A percentile compares a stretch with the other conserved stretches of the same genome.
Conservation (phyloP, 768 basidiomycete genomes). For the Coprinellus aureogranulatus region DNA sequence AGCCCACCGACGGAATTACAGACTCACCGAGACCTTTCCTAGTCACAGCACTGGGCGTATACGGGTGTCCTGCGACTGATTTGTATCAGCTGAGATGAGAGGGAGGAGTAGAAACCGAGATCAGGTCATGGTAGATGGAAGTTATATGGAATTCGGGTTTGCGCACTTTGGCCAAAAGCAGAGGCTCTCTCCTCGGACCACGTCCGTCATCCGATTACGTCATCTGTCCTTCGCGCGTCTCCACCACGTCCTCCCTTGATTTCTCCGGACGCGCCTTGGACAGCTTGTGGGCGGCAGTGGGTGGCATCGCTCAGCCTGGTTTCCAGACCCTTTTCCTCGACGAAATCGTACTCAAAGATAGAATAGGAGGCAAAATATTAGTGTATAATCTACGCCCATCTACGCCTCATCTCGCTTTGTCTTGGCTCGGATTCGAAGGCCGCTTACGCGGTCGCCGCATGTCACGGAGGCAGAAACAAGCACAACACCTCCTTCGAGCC, state of each 20-base stretch:
- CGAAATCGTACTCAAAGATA: no score
- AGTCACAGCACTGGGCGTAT: no score
- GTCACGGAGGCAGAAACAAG: neutral
- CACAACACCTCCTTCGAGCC: neutral
- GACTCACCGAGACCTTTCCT: no score
- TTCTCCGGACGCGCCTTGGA: neutral
- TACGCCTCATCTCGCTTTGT: no score
- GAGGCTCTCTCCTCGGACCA: neutral
- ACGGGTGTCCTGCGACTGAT: no score
- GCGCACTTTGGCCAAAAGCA: neutral
- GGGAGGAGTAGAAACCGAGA: neutral
- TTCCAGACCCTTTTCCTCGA: no score
- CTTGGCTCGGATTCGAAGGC: neutral
- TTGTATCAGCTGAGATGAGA: neutral
- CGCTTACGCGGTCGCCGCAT: neutral
- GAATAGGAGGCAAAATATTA: no score
- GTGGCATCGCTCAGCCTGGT: no score
- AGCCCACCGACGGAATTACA: no score
- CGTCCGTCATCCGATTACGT: neutral
- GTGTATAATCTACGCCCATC: no score
- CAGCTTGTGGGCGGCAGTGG: neutral
- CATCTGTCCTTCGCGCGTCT: neutral
- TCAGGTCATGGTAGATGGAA: neutral
- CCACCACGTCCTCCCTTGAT: neutral
- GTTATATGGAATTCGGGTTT: neutral